Evolutionary conservation across 495 filamentous ascomycete genomes (phyloP).

Genomic region (Astrothelium subdiscretum): DNA sequence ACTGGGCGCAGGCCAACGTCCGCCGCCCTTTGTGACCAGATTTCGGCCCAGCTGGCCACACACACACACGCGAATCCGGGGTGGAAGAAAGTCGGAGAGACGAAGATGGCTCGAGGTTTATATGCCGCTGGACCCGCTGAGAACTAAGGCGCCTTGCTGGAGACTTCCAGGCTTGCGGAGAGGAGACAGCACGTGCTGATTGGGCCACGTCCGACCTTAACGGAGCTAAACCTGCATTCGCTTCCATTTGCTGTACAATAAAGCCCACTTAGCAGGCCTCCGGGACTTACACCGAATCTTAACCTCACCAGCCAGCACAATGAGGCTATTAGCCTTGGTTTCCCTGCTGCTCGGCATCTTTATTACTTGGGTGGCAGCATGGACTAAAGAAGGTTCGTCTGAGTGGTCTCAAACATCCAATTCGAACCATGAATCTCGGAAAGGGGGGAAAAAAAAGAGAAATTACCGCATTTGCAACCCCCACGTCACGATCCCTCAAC

Average conservation of each 20-base stretch:
- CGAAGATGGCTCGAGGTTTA: not conserved
- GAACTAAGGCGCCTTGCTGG: not conserved
- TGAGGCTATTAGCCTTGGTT: constrained; percentile 8
- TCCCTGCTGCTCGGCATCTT: constrained; percentile 12
- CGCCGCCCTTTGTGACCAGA: not conserved
- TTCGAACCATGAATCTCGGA: not conserved
- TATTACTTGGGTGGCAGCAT: constrained; percentile 8
- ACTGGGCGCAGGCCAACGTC: not conserved
- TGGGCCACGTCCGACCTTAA: not conserved
- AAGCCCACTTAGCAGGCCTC: not conserved
- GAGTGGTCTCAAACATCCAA: not conserved
- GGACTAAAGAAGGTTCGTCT: constrained; percentile 17
- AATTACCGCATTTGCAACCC: not conserved
- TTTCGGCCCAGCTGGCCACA: not conserved
- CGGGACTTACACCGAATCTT: not conserved
- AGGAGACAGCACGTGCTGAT: not conserved
- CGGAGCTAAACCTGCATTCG: not conserved
- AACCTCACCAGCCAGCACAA: not conserved
- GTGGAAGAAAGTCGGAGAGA: not conserved
- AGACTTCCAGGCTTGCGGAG: not conserved
- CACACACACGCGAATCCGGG: not conserved
- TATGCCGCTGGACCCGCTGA: not conserved
- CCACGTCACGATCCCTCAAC: not conserved
- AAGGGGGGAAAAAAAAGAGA: not conserved
- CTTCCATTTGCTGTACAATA: not conserved